Conservation (phyloP, 2,329 filamentous ascomycete genomes). For the Xylaria sp. region DNA sequence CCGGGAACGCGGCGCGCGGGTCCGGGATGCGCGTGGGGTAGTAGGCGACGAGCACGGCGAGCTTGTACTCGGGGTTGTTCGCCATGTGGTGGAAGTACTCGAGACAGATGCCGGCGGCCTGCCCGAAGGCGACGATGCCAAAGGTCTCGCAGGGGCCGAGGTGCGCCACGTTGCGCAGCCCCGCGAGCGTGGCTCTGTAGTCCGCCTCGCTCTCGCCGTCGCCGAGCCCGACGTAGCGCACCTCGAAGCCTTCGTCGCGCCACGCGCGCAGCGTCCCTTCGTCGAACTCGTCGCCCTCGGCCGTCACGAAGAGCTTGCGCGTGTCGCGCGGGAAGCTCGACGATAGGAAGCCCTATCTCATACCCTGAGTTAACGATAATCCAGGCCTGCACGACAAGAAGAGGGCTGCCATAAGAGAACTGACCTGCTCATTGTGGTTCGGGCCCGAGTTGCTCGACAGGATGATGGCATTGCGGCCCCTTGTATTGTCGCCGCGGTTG, state of each 20-base stretch:
- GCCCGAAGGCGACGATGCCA: conserved; percentile 58
- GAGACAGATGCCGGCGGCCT: conserved; percentile 57
- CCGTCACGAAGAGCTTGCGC: conserved; percentile 57
- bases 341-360: conserved; percentile 53
- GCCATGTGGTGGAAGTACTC: conserved; percentile 59
- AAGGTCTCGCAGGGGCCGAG: conserved; percentile 57
- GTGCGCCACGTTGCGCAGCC: conserved; percentile 47
- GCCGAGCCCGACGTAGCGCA: conserved; percentile 57
- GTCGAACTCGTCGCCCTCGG: conserved; percentile 58
- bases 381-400: too few species aligned
- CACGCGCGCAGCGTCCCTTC: conserved; percentile 52
- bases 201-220: conserved; percentile 42
- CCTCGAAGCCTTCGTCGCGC: conserved; percentile 57
- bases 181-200: conserved; percentile 52
- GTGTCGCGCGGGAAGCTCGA: conserved; percentile 52
- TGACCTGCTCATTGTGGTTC: conserved; percentile 53
- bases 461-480: conserved; percentile 38
- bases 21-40: conserved; percentile 59
- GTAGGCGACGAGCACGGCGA: conserved; percentile 58
- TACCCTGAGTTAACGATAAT: too few species aligned
- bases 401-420: too few species aligned
- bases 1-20: conserved; percentile 55
- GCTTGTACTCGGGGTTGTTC: conserved; percentile 58
- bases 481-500: conserved; percentile 37
- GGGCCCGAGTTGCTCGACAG: conserved; percentile 39